Evolutionary conservation across 2,329 filamentous ascomycete species (phyloP), one percentile per base, ranked within the genome.

Genomic region (Aspergillus texensis): DNA sequence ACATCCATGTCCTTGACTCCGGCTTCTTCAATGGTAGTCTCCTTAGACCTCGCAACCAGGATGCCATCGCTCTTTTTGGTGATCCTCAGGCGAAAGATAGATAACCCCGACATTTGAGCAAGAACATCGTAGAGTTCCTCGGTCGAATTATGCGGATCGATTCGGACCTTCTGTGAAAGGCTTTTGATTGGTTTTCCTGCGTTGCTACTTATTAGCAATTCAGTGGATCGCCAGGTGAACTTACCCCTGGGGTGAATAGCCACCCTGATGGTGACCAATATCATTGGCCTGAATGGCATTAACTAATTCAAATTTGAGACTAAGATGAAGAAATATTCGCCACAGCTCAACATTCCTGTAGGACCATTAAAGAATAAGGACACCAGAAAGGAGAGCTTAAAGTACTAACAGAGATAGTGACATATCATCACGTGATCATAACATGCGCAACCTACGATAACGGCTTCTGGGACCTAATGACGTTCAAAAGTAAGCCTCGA

Each of bases 21-120:
- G 3, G 83, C 85, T 48, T 82, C 80, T 65, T 84, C 78, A 43
- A 90, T 76, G 2, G 82, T 85, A 16, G 81, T 78, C 59, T 83
- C 80, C 60, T 81, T 75, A 19, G 74, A 69, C 70, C 89, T 89
- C 59, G 84, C 81, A 14, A 90, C 78, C 50, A 84, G 74, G 45
- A 80, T 83, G 53, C 87, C 85, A 79, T 89, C 88, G 67, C 83
- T 86, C 64, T 83, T 86, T 72, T 89, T 89, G 53, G 88, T 90
- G 68, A 91, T 81, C 62, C 87, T 83, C 64, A 91, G 75, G 26
- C 88, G 85, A 71, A 90, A 83, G 50, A 86, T 77, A 4, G 85
- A 85, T 71, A 83, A 83, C 11, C 81, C 81, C 34, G 87, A 83
- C 59, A 82, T 78, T 60, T 79, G 77, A 32, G 88, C 84, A 57